These are phyloP conservation scores for Colletotrichum trifolii DNA, from an alignment of 2,329 filamentous ascomycete genomes.

Conservation along the genomic window DNA sequence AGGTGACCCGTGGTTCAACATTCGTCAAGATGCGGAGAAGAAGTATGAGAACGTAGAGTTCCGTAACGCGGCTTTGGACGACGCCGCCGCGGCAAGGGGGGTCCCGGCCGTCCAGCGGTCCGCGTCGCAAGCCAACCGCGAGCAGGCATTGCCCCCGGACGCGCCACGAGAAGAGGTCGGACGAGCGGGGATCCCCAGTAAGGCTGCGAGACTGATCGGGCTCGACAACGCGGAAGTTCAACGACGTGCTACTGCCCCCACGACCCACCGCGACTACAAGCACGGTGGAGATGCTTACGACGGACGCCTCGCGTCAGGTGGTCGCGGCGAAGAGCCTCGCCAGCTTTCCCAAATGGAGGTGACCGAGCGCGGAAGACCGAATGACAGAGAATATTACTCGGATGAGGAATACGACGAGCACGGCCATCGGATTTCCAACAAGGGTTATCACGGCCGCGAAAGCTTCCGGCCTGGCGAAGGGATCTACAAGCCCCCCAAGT, in stretches of 20 bases:
- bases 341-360: conserved; percentile 8
- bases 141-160: conserved; percentile 48
- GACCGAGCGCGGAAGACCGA: conserved; percentile 19
- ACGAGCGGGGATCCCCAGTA: conserved; percentile 31
- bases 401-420: conserved; percentile 41
- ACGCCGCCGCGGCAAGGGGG: conserved; percentile 36
- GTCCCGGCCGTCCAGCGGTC: conserved; percentile 30
- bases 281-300: conserved; percentile 15
- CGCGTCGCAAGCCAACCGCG: conserved; percentile 39
- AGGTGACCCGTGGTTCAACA: conserved; percentile 59
- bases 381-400: conserved; percentile 41
- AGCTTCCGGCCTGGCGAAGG: conserved; percentile 61
- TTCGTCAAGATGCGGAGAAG: conserved; percentile 56
- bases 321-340: conserved; percentile 5
- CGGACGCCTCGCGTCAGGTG: conserved; percentile 16
- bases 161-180: conserved; percentile 34
- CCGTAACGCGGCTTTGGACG: conserved; percentile 39
- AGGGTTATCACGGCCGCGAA: conserved; percentile 54
- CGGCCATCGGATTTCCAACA: conserved; percentile 52
- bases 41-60: conserved; percentile 45
- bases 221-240: conserved; percentile 31
- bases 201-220: conserved; percentile 37
- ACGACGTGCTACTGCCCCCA: conserved; percentile 35
- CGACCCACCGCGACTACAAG: conserved; percentile 25
- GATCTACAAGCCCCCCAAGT: conserved; percentile 68